These are phyloP conservation scores for Galium porrigens DNA, from an alignment of 305 asterid species.

Conservation along the genomic window DNA sequence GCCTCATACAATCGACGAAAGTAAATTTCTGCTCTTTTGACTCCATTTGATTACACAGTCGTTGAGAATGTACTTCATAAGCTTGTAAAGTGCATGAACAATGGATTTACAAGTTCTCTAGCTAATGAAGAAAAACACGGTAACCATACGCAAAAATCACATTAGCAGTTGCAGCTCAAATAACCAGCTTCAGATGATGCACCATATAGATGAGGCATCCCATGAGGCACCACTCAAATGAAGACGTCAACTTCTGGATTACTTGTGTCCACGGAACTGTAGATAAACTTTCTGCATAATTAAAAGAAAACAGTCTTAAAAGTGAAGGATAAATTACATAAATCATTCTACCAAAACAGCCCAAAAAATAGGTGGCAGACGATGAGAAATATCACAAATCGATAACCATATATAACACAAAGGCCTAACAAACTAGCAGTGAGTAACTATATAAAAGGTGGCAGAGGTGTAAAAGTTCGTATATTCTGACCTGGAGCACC, in stretches of 20 bases:
- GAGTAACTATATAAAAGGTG: neutral
- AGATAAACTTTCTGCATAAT: slow-evolving; percentile 65
- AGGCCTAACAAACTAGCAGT: neutral
- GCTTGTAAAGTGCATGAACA: neutral
- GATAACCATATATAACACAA: neutral
- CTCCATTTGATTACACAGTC: neutral
- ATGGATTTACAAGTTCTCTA: slow-evolving; percentile 1
- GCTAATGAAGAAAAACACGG: neutral
- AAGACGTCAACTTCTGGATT: slow-evolving; percentile 15
- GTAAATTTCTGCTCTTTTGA: neutral
- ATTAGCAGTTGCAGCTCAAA: too few relatives aligned
- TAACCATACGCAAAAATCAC: slow-evolving; percentile 9
- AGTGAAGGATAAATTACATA: neutral
- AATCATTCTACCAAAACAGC: neutral
- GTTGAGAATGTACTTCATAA: neutral
- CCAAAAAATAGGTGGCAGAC: neutral
- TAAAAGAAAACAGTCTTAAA: neutral
- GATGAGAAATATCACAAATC: neutral
- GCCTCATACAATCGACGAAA: neutral
- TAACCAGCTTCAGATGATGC: slow-evolving; percentile 15
- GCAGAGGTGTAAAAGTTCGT: slow-evolving; percentile 2
- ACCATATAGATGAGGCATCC: slow-evolving; percentile 19
- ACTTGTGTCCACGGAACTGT: slow-evolving; percentile 75
- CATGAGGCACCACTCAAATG: slow-evolving; percentile 19
- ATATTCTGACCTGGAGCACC: slow-evolving; percentile 80